phyloP scores from a whole-genome alignment of 108 stramenopile species.

The Fistulifera pelliculosa region DNA sequence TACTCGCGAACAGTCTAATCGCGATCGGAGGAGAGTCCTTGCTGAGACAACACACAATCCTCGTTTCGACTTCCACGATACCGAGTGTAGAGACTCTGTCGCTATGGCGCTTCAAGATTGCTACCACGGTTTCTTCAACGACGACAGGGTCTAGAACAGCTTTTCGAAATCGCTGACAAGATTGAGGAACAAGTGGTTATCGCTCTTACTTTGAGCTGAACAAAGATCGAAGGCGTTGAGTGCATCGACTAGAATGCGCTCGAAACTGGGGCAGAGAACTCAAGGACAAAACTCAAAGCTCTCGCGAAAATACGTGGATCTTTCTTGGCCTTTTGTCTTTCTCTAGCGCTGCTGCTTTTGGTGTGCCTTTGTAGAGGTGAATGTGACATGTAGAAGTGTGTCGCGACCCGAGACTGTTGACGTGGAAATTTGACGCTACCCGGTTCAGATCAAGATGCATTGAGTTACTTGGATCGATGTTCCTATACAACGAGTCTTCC shows the following conservation, averaged over 20 bases:
- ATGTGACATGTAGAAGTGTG: slow-evolving; percentile 81
- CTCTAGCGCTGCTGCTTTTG: slow-evolving; percentile 59
- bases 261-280: slow-evolving; percentile 73
- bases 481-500: slow-evolving; percentile 87
- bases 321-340: slow-evolving; percentile 78
- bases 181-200: slow-evolving; percentile 97
- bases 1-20: slow-evolving; percentile 89
- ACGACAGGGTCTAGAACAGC: slow-evolving; percentile 78
- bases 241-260: slow-evolving; percentile 90
- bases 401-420: slow-evolving; percentile 63
- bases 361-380: slow-evolving; percentile 89
- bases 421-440: slow-evolving; percentile 81
- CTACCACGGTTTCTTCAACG: slow-evolving; percentile 81
- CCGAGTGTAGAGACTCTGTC: slow-evolving; percentile 76
- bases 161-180: slow-evolving; percentile 74
- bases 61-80: slow-evolving; percentile 90
- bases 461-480: slow-evolving; percentile 90
- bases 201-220: slow-evolving; percentile 26
- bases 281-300: slow-evolving; percentile 69
- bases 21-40: slow-evolving; percentile 78
- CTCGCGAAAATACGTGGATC: slow-evolving; percentile 71
- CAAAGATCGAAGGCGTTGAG: slow-evolving; percentile 86
- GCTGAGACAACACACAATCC: slow-evolving; percentile 74
- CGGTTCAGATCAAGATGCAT: slow-evolving; percentile 86
- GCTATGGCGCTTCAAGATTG: slow-evolving; percentile 77